Evolutionary conservation across 2,329 filamentous ascomycete species (phyloP).

Genomic region (Drechslera avenae): DNA sequence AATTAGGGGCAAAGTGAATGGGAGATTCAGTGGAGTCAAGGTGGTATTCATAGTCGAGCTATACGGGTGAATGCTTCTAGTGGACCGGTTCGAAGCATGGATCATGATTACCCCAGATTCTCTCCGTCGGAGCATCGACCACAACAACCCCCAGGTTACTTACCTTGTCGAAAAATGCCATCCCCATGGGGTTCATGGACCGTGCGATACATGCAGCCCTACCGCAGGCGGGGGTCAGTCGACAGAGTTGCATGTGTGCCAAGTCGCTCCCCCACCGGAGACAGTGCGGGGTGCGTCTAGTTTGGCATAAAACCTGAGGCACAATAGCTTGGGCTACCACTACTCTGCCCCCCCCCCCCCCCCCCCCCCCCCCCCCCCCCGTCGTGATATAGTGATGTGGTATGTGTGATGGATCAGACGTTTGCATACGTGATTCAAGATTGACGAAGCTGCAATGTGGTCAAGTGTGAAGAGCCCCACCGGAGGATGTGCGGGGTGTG

Average conservation of each 20-base stretch:
- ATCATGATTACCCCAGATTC: conserved; percentile 3
- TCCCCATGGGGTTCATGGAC: conserved; percentile 2
- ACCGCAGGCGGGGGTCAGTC: background rate
- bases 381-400: background rate
- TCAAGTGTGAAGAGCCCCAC: background rate
- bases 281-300: background rate
- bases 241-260: background rate
- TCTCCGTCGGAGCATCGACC: background rate
- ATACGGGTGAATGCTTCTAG: background rate
- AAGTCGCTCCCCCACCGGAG: background rate
- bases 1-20: background rate
- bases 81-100: background rate
- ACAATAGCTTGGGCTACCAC: background rate
- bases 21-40: background rate
- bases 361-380: too few species aligned
- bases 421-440: background rate
- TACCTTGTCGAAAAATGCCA: background rate
- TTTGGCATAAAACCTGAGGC: background rate
- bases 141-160: conserved; percentile 1
- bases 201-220: background rate
- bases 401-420: background rate
- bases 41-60: conserved; percentile 1
- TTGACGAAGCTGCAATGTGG: background rate
- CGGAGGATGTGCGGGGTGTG: background rate
- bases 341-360: background rate